Evolutionary conservation across 78 protist species (phyloP), one percentile per base, ranked within the genome.

Genomic region (Trichosphaerium sp.): DNA sequence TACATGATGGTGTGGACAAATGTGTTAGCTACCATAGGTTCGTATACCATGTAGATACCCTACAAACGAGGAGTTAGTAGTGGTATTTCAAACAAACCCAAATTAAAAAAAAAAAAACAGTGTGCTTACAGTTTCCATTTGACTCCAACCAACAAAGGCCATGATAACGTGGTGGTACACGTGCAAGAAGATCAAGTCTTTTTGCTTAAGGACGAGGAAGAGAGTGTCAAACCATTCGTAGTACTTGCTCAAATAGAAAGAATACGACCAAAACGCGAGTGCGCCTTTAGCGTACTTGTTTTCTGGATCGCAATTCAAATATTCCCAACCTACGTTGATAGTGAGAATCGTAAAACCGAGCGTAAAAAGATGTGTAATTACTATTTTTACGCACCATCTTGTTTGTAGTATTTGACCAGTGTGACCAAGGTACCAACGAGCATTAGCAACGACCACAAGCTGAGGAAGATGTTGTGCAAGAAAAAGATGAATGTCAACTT

Each of bases 141-240:
- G 59, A 12, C 51, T 47, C 21, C 54, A 65, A 76, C 31, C 57
- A 37, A 72, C 82, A 57, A 2, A 76, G n/a, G n/a, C 69, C 3
- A 65, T 74, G 29, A 76, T 31, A 23, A 69, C 66, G 67, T 86
- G 91, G 57, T 86, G 91, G 54, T 77, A 86, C 26, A 82, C 81
- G 40, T 85, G 87, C n/a, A 80, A 71, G 40, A 76, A 76, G 14
- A 52, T 68, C 39, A 84, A 35, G 31, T 61, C 63, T 10, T 67
- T 64, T 77, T 70, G 68, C 71, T 65, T 79, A 42, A 85, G 59
- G 12, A 80, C 80, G 39, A 76, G 77, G 37, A 85, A 64, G 15
- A 85, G 71, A 11, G 91, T 86, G 69, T 86, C 91, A 4, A 86
- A 58, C 3, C 80, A 71, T 55, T 86, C 91, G 49, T 80, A 81